phyloP scores from a whole-genome alignment of 2,329 filamentous ascomycete genomes.

The Neospermospora avenae region DNA sequence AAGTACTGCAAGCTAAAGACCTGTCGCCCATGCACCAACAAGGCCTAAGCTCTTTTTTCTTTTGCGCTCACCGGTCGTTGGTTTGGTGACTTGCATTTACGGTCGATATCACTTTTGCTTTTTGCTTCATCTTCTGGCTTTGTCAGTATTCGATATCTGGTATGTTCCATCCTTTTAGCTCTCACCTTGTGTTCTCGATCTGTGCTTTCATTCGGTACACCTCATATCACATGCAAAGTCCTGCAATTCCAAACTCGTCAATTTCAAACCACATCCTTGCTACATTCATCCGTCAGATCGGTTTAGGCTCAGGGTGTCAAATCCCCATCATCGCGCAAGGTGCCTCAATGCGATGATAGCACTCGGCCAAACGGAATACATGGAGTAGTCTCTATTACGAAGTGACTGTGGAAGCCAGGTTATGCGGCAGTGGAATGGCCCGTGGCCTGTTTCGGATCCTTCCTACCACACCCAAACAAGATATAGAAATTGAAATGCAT shows the following conservation, averaged over 20 bases:
- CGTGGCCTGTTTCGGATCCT: background rate
- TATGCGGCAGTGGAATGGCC: background rate
- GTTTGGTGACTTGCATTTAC: background rate
- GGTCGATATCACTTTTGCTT: background rate
- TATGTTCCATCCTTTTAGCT: background rate
- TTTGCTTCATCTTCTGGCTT: background rate
- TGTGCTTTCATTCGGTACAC: background rate
- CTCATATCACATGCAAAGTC: background rate
- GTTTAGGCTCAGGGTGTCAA: background rate
- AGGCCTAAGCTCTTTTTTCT: constrained; percentile 25
- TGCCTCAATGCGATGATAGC: background rate
- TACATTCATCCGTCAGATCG: background rate
- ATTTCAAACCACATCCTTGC: background rate
- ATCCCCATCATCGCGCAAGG: background rate
- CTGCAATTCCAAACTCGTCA: background rate
- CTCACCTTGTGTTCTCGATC: background rate
- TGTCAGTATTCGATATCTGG: background rate
- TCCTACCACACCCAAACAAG: background rate
- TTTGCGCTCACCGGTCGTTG: background rate
- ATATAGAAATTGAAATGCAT: background rate
- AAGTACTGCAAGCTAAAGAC: constrained; percentile 65
- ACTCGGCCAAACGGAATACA: background rate
- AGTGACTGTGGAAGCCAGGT: background rate
- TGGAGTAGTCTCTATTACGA: background rate
- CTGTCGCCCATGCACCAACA: constrained; percentile 51